A percentile compares a stretch with the other conserved stretches of the same genome.
These are phyloP conservation scores for Yarrowia alimentaria DNA, from an alignment of 805 yeast species.

Conservation along the genomic window DNA sequence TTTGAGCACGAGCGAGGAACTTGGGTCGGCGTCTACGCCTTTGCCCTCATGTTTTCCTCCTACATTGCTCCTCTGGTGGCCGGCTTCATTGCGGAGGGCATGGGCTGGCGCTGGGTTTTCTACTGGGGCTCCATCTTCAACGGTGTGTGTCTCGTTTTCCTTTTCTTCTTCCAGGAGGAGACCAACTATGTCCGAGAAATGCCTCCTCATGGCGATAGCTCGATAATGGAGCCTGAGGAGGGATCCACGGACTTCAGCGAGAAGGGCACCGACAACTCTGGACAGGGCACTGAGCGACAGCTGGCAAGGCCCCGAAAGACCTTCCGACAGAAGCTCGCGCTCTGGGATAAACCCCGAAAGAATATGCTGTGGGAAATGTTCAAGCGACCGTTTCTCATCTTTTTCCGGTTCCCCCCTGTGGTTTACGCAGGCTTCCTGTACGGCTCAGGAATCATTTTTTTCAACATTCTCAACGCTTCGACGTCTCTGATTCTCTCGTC, in stretches of 20 bases:
- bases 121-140: conserved; percentile 28
- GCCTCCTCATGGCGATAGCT: background rate
- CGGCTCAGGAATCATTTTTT: conserved; percentile 21
- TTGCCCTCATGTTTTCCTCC: conserved; percentile 48
- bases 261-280: background rate
- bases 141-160: conserved; percentile 26
- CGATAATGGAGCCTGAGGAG: background rate
- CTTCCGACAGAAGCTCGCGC: conserved; percentile 15
- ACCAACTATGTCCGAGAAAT: conserved; percentile 27
- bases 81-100: conserved; percentile 22
- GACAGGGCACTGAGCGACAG: no score
- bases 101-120: conserved; percentile 29
- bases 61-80: conserved; percentile 23
- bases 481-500: conserved; percentile 18
- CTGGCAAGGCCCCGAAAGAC: conserved; percentile 21
- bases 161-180: conserved; percentile 28
- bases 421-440: conserved; percentile 25
- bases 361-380: conserved; percentile 23
- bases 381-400: conserved; percentile 23
- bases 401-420: conserved; percentile 26
- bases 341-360: conserved; percentile 25
- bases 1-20: conserved; percentile 76
- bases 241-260: background rate
- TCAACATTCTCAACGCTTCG: conserved; percentile 27
- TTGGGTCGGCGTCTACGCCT: conserved; percentile 67